Base-by-base conservation (phyloP, 164 flowering plant species). In the Aristolochia contorta region DNA sequence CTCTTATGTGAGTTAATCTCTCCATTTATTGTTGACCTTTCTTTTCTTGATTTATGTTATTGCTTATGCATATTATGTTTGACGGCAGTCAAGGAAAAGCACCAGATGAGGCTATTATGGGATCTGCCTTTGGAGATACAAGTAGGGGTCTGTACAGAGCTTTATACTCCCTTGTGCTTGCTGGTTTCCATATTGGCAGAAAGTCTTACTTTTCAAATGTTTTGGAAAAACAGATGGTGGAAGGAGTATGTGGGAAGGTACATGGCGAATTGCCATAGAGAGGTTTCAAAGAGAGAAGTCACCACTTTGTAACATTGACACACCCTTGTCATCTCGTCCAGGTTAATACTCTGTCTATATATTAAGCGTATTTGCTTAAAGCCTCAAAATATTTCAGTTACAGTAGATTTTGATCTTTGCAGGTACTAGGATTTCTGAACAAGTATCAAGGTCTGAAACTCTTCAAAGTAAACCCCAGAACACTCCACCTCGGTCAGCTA, bases 81-180 rank as follows among this genome's bases (percentile, higher is more conserved):
- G 15, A 47, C 56, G 81, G 76, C 84, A 94, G 99, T 68, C 96
- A 85, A 82, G 91, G 93, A 27, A 67, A 75, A 47, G 77, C 80
- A 62, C 99, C 99, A 43, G 96, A 91, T 58, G 99, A 94, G 69
- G 83, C 90, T 32, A 80, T 84, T 62, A 91, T 94, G 97, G 54
- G 77, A 27, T 80, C 99, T 15, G 97, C 99, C 58, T 94, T 91
- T 78, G 99, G 96, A 49, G 86, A 80, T 68, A 62, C 79, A 63
- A 94, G 96, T 83, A 30, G 71, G 72, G 65, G 37, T 65, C 20
- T 56, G 60, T 62, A 27, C 30, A 14, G 16, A 15, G 45, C 20
- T 22, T 15, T 53, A 15, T 8, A 53, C 19, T 23, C 27, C 18
- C 51, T 52, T 23, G 15, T 37, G 22, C 30, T 53, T 53, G 19